Evolutionary conservation across 2,329 filamentous ascomycete species (phyloP).

Genomic region (Neonectria punicea): DNA sequence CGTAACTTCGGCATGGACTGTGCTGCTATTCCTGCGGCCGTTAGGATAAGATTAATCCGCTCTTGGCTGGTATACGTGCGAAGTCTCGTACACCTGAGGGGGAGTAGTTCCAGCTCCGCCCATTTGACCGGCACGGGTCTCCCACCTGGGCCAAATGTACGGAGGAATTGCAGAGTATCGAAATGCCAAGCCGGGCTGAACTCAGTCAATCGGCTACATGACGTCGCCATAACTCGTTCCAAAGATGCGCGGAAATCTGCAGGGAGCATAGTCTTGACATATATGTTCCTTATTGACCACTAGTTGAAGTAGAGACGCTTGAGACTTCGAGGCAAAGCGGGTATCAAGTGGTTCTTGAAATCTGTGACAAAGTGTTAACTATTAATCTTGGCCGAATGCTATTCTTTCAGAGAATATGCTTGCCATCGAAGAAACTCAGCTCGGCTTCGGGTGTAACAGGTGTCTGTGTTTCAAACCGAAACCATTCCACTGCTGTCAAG

Average conservation of each 20-base stretch:
- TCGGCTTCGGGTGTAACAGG: neutral
- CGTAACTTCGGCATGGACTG: conserved; percentile 1
- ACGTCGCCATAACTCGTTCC: neutral
- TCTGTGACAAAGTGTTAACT: neutral
- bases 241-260: neutral
- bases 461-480: conserved; percentile 14
- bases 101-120: conserved; percentile 3
- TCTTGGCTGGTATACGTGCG: neutral
- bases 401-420: too few relatives aligned
- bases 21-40: neutral
- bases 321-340: conserved; percentile 12
- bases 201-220: conserved; percentile 4
- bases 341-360: conserved; percentile 6
- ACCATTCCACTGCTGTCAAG: conserved; percentile 9
- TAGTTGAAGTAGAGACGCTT: conserved; percentile 5
- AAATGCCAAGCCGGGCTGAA: conserved; percentile 5
- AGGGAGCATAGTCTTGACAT: neutral
- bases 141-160: neutral
- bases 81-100: neutral
- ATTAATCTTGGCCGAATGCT: neutral
- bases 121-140: neutral
- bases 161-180: neutral
- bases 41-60: neutral
- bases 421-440: conserved; percentile 4
- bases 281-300: neutral